These are phyloP conservation scores for Monosporascus sp. DNA, from an alignment of 2,329 filamentous ascomycete genomes.

Conservation along the genomic window DNA sequence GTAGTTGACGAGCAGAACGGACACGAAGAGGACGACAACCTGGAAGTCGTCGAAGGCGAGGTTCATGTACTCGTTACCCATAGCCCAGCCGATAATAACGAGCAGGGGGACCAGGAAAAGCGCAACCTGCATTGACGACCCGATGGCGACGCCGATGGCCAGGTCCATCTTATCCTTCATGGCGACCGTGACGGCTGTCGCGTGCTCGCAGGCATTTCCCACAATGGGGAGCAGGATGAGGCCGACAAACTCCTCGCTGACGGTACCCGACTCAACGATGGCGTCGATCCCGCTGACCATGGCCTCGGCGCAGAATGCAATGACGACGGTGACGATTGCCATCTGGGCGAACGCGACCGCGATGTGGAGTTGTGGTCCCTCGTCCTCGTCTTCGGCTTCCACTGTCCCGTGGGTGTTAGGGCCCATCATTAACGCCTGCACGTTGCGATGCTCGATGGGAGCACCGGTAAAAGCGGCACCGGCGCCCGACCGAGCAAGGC, in stretches of 20 bases:
- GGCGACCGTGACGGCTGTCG: slow-evolving; percentile 73
- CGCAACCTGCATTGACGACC: slow-evolving; percentile 75
- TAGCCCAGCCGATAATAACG: slow-evolving; percentile 73
- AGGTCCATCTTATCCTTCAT: slow-evolving; percentile 84
- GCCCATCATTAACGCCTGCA: slow-evolving; percentile 40
- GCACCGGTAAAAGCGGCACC: slow-evolving; percentile 12
- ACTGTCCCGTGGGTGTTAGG: slow-evolving; percentile 30
- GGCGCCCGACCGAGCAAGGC: slow-evolving; percentile 13
- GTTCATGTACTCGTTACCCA: slow-evolving; percentile 67
- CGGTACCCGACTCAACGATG: slow-evolving; percentile 53
- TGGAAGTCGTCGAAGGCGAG: slow-evolving; percentile 87
- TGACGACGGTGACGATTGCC: slow-evolving; percentile 66
- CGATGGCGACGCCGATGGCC: slow-evolving; percentile 74
- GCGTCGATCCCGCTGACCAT: slow-evolving; percentile 69
- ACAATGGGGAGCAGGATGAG: slow-evolving; percentile 77
- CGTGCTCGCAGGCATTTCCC: slow-evolving; percentile 79
- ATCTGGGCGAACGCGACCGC: slow-evolving; percentile 68
- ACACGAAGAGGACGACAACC: slow-evolving; percentile 77
- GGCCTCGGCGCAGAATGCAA: slow-evolving; percentile 77
- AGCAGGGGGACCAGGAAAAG: slow-evolving; percentile 74
- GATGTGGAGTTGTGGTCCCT: slow-evolving; percentile 70
- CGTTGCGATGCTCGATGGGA: slow-evolving; percentile 33
- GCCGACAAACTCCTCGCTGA: slow-evolving; percentile 72
- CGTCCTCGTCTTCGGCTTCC: slow-evolving; percentile 63
- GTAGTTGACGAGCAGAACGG: slow-evolving; percentile 81